Conservation (phyloP, 2,329 filamentous ascomycete genomes). For the Endoconidiophora polonica region DNA sequence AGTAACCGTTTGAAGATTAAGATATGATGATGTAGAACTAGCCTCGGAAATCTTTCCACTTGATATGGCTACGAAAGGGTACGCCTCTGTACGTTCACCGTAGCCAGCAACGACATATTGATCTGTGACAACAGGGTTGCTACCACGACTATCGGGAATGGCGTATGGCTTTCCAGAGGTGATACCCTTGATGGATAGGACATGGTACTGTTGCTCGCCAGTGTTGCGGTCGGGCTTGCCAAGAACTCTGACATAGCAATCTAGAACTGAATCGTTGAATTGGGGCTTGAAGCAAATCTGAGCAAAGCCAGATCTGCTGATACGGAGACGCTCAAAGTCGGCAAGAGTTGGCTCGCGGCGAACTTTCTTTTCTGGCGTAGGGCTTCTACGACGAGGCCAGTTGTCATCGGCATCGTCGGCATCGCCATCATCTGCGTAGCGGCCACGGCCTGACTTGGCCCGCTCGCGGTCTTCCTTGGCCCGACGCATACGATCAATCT, state of each 20-base stretch:
- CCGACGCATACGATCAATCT: constrained; percentile 45
- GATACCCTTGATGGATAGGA: constrained; percentile 49
- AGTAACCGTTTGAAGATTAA: background rate
- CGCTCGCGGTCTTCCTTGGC: constrained; percentile 39
- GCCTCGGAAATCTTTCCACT: constrained; percentile 74
- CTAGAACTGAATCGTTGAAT: constrained; percentile 65
- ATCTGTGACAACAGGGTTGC: constrained; percentile 53
- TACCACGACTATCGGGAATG: constrained; percentile 58
- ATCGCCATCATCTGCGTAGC: constrained; percentile 39
- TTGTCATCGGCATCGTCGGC: constrained; percentile 68
- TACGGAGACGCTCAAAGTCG: constrained; percentile 70
- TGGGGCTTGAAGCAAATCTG: constrained; percentile 86
- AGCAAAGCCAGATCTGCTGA: constrained; percentile 74
- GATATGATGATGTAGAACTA: constrained; percentile 17
- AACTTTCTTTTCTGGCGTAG: constrained; percentile 45
- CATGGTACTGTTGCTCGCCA: constrained; percentile 64
- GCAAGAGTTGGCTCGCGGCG: constrained; percentile 37
- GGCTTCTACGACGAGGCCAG: constrained; percentile 44
- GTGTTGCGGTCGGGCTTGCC: constrained; percentile 61
- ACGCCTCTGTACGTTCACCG: constrained; percentile 68
- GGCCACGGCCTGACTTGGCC: constrained; percentile 26
- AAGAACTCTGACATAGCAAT: constrained; percentile 73
- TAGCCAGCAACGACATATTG: constrained; percentile 70
- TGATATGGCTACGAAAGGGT: constrained; percentile 81
- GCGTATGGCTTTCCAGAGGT: constrained; percentile 67